Evolutionary conservation across 805 yeast genomes (phyloP), one percentile per base, ranked within the genome.

Genomic region (Starmerella riodocensis): DNA sequence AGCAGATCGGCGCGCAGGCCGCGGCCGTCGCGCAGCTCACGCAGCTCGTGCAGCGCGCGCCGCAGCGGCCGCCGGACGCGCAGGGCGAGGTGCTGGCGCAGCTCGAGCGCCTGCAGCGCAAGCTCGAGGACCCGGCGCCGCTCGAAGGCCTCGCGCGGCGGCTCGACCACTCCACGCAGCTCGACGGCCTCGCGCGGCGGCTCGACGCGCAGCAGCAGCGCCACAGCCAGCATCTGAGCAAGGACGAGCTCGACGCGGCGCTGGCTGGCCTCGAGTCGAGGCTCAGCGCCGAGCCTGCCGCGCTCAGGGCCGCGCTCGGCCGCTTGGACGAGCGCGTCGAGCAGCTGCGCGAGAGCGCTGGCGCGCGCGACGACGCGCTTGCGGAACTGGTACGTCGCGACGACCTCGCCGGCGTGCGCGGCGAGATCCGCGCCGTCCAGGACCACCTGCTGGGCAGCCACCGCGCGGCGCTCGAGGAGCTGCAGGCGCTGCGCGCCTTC

Each of bases 361-460:
- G n/a, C 18, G 14, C 23, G 16, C 5, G 14, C 24, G n/a, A n/a
- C n/a, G n/a, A 18, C 4, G 8, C 19, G 13, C 11, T 4, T 8
- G 9, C 13, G 8, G 14, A 4, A 17, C 16, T 23, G 17, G 30
- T 13, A 6, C 13, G 20, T n/a, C 18, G 21, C 16, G 34, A 37
- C 11, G 17, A 12, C 8, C 3, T 14, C 24, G 17, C n/a, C 17
- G 30, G 30, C 18, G 19, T 48, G 6, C 36, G 35, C n/a, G 53
- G 53, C 13, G 53, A 49, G 21, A 43, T 49, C 4, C 41, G 50
- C 9, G 53, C 53, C 11, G 38, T 48, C 14, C 50, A 45, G 30
- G 51, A 47, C 38, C 50, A 47, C 19, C 21, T 47, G 32, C 17
- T 44, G 5, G 44, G 46, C 2, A 26, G 32, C 16, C 50, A 46